Base-by-base conservation (phyloP, 2,329 filamentous ascomycete genomes). In the Rhynchosporium agropyri region DNA sequence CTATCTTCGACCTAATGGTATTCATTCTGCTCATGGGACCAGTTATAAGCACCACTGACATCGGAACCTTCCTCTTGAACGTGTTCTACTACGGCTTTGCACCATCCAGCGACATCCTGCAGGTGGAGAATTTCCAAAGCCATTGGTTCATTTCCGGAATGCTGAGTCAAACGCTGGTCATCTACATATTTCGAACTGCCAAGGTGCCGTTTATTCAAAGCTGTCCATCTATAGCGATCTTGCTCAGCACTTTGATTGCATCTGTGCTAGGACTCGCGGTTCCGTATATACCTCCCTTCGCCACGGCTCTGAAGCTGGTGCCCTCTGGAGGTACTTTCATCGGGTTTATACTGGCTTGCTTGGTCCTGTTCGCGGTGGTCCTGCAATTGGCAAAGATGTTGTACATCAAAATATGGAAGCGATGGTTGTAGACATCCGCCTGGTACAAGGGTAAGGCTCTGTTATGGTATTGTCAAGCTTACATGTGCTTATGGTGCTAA, bases 61-160 rank as follows among this genome's bases (percentile, higher is more conserved):
- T 61, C 28, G 31, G 12, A 7, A 58, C 48, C 8, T 64, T 66
- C 36, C 20, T 50, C 40, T 10, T 61, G 9, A 66, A 64, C 31
- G 54, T 31, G 20, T 63, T 28, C n/a, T 61, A 50, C 43, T 64
- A 61, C 42, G 7, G 51, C 13, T 29, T 64, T 26, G 38, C 43
- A 31, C 26, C 54, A n/a, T 31, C 28, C 1, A 42, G 36, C 5
- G 38, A 48, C 15, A n/a, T 31, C 9, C 9, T 26, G 12, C 29
- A 38, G 29, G 31, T 60, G 9, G 9, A 45, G 48, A 48, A 28
- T 1, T 59, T 61, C 20, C 60, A 64, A 36, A 54, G 48, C 28
- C 43, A 63, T 28, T 64, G 60, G 60, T 64, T 58, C 33, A n/a
- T 64, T 6, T 36, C 62, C n/a, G 51, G 51, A 9, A 28, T 63